A percentile compares a stretch with the other conserved stretches of the same genome.
phyloP scores from a whole-genome alignment of 2,329 filamentous ascomycete genomes.

The Alternaria gaisen region DNA sequence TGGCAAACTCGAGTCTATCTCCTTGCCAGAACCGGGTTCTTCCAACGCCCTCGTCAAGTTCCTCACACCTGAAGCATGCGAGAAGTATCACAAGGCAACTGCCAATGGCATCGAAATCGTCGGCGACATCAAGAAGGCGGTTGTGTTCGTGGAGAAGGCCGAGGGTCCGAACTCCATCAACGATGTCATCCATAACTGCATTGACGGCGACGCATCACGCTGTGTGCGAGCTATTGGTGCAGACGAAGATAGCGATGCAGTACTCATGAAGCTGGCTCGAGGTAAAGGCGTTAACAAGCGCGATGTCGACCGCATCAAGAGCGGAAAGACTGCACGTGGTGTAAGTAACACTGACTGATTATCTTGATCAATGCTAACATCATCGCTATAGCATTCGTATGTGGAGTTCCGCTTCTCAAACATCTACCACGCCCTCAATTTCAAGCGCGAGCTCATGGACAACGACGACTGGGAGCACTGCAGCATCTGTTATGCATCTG shows the following conservation, averaged over 20 bases:
- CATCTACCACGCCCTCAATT: slow-evolving; percentile 57
- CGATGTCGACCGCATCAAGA: slow-evolving; percentile 57
- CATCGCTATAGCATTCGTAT: slow-evolving; percentile 48
- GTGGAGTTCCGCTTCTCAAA: slow-evolving; percentile 60
- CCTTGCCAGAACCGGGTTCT: slow-evolving; percentile 34
- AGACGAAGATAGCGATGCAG: slow-evolving; percentile 50
- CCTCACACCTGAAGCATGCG: slow-evolving; percentile 43
- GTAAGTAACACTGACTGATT: slow-evolving; percentile 44
- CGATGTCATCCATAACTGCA: slow-evolving; percentile 53
- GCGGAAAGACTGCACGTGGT: slow-evolving; percentile 51
- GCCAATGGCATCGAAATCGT: slow-evolving; percentile 45
- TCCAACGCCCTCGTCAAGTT: slow-evolving; percentile 44
- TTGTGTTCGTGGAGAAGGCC: slow-evolving; percentile 42
- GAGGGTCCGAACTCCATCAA: slow-evolving; percentile 46
- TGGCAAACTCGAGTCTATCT: slow-evolving; percentile 45
- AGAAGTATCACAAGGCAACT: slow-evolving; percentile 46
- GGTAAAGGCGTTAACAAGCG: slow-evolving; percentile 48
- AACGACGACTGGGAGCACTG: slow-evolving; percentile 59
- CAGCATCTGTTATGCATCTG: slow-evolving; percentile 53
- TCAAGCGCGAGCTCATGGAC: slow-evolving; percentile 52
- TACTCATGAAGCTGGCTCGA: slow-evolving; percentile 51
- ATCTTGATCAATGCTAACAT: slow-evolving; percentile 15
- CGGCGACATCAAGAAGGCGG: slow-evolving; percentile 24
- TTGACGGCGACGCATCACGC: slow-evolving; percentile 55
- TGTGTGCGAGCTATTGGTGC: slow-evolving; percentile 57